A percentile compares a stretch with the other conserved stretches of the same genome.
Conservation (phyloP, 495 filamentous ascomycete genomes). For the Darksidea phi region DNA sequence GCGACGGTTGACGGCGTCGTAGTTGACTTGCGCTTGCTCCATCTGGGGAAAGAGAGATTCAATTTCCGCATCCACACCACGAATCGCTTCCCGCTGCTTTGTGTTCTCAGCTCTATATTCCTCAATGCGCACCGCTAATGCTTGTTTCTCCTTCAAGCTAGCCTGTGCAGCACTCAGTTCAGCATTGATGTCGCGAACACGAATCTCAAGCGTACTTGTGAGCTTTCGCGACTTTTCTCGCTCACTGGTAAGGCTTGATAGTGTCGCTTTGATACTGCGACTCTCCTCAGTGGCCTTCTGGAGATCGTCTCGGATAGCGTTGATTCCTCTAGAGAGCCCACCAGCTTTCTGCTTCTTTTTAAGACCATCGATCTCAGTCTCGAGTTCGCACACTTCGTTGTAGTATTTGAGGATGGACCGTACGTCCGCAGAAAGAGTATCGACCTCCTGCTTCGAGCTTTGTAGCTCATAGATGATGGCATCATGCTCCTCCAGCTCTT, state of each 20-base stretch:
- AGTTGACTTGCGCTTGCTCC: constrained; percentile 66
- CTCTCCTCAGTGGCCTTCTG: constrained; percentile 65
- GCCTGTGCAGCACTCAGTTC: constrained; percentile 66
- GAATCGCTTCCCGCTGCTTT: constrained; percentile 66
- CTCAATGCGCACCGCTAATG: constrained; percentile 65
- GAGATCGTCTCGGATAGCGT: constrained; percentile 80
- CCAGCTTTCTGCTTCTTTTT: constrained; percentile 67
- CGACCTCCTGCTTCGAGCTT: constrained; percentile 69
- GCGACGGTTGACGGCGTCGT: constrained; percentile 71
- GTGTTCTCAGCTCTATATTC: constrained; percentile 65
- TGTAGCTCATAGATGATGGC: constrained; percentile 61
- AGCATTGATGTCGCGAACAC: constrained; percentile 65
- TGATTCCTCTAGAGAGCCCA: constrained; percentile 62
- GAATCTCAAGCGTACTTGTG: constrained; percentile 69
- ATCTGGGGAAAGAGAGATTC: constrained; percentile 69
- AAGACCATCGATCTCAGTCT: constrained; percentile 68
- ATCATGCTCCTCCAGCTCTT: constrained; percentile 72
- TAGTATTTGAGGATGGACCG: constrained; percentile 69
- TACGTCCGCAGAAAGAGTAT: constrained; percentile 72
- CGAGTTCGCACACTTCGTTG: constrained; percentile 66
- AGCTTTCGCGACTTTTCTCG: constrained; percentile 66
- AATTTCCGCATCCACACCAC: constrained; percentile 66
- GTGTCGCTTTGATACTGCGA: constrained; percentile 57
- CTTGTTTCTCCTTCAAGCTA: constrained; percentile 74
- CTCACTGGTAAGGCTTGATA: constrained; percentile 63